A percentile compares a stretch with the other conserved stretches of the same genome.
phyloP scores from a whole-genome alignment of 140 eudicot species.

The Flaveria floridana region DNA sequence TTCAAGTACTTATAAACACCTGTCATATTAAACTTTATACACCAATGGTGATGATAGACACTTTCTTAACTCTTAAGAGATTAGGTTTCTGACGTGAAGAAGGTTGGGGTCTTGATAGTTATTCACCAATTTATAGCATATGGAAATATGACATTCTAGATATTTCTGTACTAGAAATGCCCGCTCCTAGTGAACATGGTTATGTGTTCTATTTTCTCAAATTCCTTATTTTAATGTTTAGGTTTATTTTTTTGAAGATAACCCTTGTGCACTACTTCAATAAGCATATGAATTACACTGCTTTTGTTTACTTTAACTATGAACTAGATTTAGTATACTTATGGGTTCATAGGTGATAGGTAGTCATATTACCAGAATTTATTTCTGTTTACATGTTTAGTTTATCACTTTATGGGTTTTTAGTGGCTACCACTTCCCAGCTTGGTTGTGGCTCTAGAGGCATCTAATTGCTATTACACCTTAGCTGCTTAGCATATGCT shows the following conservation, averaged over 20 bases:
- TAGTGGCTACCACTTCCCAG: constrained; percentile 6
- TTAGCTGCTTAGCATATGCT: constrained; percentile 13
- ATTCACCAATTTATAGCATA: constrained; percentile 2
- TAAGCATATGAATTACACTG: background rate
- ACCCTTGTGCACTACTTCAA: constrained; percentile 9
- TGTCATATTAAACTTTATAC: background rate
- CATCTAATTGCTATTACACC: constrained; percentile 1
- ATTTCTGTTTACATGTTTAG: constrained; percentile 1
- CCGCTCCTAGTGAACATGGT: constrained; percentile 13
- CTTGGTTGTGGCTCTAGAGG: constrained; percentile 4
- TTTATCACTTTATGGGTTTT: background rate
- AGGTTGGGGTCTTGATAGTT: constrained; percentile 17
- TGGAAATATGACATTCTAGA: background rate
- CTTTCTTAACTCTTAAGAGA: background rate
- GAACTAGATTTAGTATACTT: background rate
- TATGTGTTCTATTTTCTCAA: background rate
- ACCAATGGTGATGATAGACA: constrained; percentile 8
- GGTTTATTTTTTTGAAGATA: background rate
- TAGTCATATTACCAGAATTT: background rate
- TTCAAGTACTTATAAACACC: constrained; percentile 1
- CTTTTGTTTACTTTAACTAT: background rate
- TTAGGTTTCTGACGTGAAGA: constrained; percentile 22
- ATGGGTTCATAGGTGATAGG: background rate
- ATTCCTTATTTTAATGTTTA: background rate
- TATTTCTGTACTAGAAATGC: constrained; percentile 3